Conservation (phyloP, 176 grass and related monocot genomes). For the Triticum aestivum region IWGSC_CS_RefSeq_v2.1 NC_057800.1:687649241-687649740, state of each 20-base stretch:
- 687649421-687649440: not conserved
- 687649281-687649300: constrained; percentile 24
- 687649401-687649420: not conserved
- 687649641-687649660: constrained; percentile 3
- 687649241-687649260: not conserved
- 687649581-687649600: constrained; percentile 25
- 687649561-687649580: constrained; percentile 62
- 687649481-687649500: constrained; percentile 63
- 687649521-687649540: constrained; percentile 50
- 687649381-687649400: not conserved
- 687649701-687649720: not conserved
- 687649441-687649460: not conserved
- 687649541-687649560: constrained; percentile 46
- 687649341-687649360: constrained; percentile 39
- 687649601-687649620: constrained; percentile 52
- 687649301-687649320: constrained; percentile 45
- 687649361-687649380: constrained; percentile 32
- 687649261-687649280: not conserved
- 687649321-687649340: constrained; percentile 61
- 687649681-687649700: not conserved
- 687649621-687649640: constrained; percentile 59
- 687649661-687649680: not conserved
- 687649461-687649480: constrained; percentile 40
- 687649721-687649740: not conserved
- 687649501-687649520: constrained; percentile 65